These are phyloP conservation scores for Alopecurus myosuroides DNA, from an alignment of 176 grass and related monocot genomes.

Conservation along the genomic window DNA sequence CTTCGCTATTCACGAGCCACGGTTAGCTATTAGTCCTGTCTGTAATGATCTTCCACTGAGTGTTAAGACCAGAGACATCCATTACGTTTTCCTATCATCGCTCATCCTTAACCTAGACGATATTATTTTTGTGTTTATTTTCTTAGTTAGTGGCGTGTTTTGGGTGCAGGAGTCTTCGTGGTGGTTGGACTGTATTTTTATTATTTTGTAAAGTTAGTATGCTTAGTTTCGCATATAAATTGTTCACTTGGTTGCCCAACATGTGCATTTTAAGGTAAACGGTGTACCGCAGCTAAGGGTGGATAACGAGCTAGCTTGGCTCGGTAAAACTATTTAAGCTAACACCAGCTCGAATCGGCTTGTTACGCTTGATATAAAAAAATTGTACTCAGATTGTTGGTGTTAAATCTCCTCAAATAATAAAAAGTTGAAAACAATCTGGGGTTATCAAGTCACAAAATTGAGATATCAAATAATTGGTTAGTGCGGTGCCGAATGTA, in stretches of 20 bases:
- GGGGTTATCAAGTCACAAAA: neutral
- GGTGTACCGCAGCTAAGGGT: neutral
- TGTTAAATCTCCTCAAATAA: neutral
- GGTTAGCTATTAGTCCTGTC: neutral
- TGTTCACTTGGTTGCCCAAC: neutral
- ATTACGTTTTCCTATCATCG: neutral
- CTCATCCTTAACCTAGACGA: neutral
- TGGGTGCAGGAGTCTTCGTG: neutral
- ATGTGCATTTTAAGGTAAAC: neutral
- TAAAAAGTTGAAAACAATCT: neutral
- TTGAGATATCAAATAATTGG: neutral
- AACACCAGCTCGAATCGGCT: no score
- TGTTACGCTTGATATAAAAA: neutral
- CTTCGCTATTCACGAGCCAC: neutral
- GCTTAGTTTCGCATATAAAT: neutral
- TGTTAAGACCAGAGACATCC: neutral
- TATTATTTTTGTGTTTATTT: neutral
- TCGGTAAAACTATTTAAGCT: no score
- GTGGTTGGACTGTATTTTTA: neutral
- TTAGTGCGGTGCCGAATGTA: neutral
- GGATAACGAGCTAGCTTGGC: no score
- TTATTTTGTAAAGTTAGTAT: no score
- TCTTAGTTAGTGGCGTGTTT: neutral
- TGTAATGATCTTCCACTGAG: neutral
- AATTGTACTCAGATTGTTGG: neutral